Conservation (phyloP, 1,284 basidiomycete species). For the Lentinula novae-zelandiae region DNA sequence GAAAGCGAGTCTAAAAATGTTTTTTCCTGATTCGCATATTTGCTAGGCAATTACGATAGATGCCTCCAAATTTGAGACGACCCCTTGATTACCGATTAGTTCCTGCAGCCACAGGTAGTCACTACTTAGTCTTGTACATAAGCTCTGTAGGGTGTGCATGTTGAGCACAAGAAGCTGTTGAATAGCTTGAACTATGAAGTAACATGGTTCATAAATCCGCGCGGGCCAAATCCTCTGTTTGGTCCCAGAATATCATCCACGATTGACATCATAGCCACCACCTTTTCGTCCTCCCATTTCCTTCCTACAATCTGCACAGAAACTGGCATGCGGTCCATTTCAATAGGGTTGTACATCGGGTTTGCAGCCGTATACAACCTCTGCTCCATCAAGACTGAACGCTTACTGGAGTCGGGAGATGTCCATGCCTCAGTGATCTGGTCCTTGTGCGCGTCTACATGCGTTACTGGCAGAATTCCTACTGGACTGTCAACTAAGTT, state of each 20-base stretch:
- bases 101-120: too few species aligned
- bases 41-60: not conserved
- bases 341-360: conserved; percentile 64
- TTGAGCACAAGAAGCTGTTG: too few species aligned
- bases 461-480: conserved; percentile 78
- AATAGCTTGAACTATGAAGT: not conserved
- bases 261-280: conserved; percentile 79
- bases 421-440: conserved; percentile 57
- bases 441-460: conserved; percentile 67
- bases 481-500: conserved; percentile 80
- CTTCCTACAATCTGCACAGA: conserved; percentile 79
- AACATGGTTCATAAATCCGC: conserved; percentile 11
- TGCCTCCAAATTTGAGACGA: not conserved
- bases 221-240: conserved; percentile 52
- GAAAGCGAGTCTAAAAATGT: conserved; percentile 8
- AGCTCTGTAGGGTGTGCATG: too few species aligned
- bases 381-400: conserved; percentile 54
- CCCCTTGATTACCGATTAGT: too few species aligned
- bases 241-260: conserved; percentile 60
- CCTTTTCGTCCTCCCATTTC: conserved; percentile 85
- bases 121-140: too few species aligned
- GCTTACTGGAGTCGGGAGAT: conserved; percentile 27
- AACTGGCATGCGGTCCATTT: conserved; percentile 79
- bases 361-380: conserved; percentile 51
- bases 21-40: not conserved